These are phyloP conservation scores for Claviceps sp. DNA, from an alignment of 2,329 filamentous ascomycete genomes.

Conservation along the genomic window DNA sequence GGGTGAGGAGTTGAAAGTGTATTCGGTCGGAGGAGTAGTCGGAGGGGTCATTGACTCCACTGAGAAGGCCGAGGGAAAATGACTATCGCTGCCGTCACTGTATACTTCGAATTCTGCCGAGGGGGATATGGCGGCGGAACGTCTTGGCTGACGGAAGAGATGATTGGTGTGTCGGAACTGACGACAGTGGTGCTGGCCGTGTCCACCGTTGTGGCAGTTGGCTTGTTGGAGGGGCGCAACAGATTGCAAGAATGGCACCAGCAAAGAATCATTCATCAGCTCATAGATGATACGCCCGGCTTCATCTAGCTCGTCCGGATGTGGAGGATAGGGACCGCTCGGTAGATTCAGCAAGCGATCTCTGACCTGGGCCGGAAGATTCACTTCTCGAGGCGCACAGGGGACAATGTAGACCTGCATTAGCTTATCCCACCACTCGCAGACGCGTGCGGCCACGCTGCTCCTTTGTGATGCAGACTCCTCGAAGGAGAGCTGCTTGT, in stretches of 20 bases:
- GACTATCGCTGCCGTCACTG: constrained; percentile 53
- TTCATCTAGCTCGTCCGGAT: constrained; percentile 63
- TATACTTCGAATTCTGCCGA: constrained; percentile 35
- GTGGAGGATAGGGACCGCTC: constrained; percentile 48
- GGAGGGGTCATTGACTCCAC: constrained; percentile 61
- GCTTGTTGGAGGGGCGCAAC: constrained; percentile 27
- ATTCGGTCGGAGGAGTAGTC: constrained; percentile 55
- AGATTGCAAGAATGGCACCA: constrained; percentile 79
- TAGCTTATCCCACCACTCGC: constrained; percentile 74
- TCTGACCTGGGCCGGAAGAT: constrained; percentile 74
- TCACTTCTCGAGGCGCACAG: constrained; percentile 76
- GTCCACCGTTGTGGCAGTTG: constrained; percentile 19
- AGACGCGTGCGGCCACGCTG: constrained; percentile 46
- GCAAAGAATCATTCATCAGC: constrained; percentile 91
- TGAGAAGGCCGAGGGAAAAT: constrained; percentile 31
- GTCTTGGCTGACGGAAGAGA: constrained; percentile 6
- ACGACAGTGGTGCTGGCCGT: constrained; percentile 21
- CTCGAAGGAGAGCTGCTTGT: constrained; percentile 29
- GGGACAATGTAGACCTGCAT: constrained; percentile 83
- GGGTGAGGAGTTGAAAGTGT: constrained; percentile 36
- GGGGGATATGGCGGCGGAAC: constrained; percentile 30
- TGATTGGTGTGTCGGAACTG: constrained; percentile 3
- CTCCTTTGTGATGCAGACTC: constrained; percentile 26
- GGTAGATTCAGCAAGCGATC: constrained; percentile 56
- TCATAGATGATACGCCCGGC: constrained; percentile 85